A percentile compares a stretch with the other conserved stretches of the same genome.
These are phyloP conservation scores for Solanum hybrid DNA, from an alignment of 305 asterid genomes.

Conservation along the genomic window DNA sequence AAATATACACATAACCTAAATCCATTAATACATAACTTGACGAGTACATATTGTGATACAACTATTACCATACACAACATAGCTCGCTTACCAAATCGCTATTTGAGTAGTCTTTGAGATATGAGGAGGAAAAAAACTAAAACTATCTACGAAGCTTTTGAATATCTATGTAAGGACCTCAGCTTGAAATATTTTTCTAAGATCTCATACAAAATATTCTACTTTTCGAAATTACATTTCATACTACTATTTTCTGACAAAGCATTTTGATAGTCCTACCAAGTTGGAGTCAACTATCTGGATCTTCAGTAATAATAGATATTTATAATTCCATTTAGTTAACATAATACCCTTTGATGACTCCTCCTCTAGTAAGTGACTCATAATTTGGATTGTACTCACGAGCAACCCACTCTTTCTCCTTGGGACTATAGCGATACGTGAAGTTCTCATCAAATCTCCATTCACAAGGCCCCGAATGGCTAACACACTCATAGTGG, in stretches of 20 bases:
- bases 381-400: background rate
- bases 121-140: background rate
- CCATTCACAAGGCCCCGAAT: background rate
- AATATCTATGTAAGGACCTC: background rate
- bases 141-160: background rate
- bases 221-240: background rate
- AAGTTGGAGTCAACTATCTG: background rate
- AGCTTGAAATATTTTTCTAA: background rate
- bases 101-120: background rate
- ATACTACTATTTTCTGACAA: background rate
- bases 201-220: background rate
- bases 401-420: background rate
- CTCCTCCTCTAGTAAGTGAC: background rate
- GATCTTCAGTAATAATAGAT: background rate
- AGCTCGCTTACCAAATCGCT: background rate
- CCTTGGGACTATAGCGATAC: background rate
- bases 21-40: background rate
- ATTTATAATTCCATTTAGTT: background rate
- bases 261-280: background rate
- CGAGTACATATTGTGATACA: background rate
- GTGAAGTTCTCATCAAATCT: background rate
- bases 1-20: no score
- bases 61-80: background rate
- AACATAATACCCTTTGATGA: conserved; percentile 1
- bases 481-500: background rate